phyloP scores from a whole-genome alignment of 805 yeast genomes.

The Hanseniaspora lindneri region DNA sequence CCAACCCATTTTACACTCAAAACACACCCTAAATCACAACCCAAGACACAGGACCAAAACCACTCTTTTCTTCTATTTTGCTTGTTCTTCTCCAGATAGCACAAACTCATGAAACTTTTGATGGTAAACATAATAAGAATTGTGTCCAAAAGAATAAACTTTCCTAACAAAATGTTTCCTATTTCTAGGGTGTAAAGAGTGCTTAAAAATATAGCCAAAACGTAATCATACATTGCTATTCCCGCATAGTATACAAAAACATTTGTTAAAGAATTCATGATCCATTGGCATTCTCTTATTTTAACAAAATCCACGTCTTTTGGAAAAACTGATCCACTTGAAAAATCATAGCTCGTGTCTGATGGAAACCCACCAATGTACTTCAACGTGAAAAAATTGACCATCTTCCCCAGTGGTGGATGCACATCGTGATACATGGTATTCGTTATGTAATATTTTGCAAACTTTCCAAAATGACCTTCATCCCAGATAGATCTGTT shows the following conservation, averaged over 20 bases:
- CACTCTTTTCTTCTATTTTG: constrained; percentile 64
- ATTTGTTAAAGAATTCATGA: constrained; percentile 69
- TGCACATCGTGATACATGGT: constrained; percentile 94
- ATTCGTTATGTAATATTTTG: constrained; percentile 76
- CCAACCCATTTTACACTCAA: constrained; percentile 85
- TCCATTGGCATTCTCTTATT: constrained; percentile 82
- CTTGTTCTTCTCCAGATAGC: constrained; percentile 46
- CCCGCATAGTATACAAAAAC: constrained; percentile 81
- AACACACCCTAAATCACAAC: constrained; percentile 66
- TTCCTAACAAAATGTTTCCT: constrained; percentile 73
- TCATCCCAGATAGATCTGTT: constrained; percentile 89
- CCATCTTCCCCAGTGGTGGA: constrained; percentile 92
- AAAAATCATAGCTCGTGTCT: constrained; percentile 72
- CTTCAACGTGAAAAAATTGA: constrained; percentile 31
- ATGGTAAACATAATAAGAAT: constrained; percentile 75
- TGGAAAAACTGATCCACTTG: constrained; percentile 68
- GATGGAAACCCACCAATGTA: constrained; percentile 8
- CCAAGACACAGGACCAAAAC: constrained; percentile 49
- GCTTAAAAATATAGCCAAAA: constrained; percentile 33
- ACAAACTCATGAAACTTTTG: constrained; percentile 39
- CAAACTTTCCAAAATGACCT: constrained; percentile 95
- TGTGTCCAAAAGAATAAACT: constrained; percentile 83
- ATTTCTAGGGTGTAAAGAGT: constrained; percentile 72
- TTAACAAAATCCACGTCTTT: constrained; percentile 63
- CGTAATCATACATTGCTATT: constrained; percentile 54